These are phyloP conservation scores for Panaeolus papilionaceus DNA, from an alignment of 768 basidiomycete species.

Conservation along the genomic window DNA sequence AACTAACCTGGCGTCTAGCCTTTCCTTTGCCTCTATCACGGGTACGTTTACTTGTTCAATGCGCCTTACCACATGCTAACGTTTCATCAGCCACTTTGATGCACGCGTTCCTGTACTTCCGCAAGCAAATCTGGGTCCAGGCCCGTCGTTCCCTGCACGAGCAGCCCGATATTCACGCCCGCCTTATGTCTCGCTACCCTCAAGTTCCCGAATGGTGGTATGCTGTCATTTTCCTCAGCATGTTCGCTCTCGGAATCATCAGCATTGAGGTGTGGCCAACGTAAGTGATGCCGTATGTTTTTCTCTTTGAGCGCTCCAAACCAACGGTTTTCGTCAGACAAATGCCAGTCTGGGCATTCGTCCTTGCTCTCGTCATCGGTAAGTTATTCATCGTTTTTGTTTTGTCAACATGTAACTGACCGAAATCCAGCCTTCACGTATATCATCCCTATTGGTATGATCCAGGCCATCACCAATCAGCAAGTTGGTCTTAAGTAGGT, in stretches of 20 bases:
- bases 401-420: conserved; percentile 26
- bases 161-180: conserved; percentile 83
- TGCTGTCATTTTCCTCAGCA: conserved; percentile 60
- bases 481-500: conserved; percentile 50
- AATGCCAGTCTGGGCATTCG: conserved; percentile 44
- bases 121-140: conserved; percentile 77
- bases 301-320: conserved; percentile 29
- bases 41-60: conserved; percentile 19
- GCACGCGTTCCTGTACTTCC: conserved; percentile 74
- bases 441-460: conserved; percentile 65
- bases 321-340: background rate
- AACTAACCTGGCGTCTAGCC: conserved; percentile 22
- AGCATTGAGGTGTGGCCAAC: conserved; percentile 70
- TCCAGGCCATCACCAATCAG: conserved; percentile 75
- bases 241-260: conserved; percentile 71
- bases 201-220: conserved; percentile 91
- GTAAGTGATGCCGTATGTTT: conserved; percentile 24
- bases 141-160: conserved; percentile 71
- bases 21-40: conserved; percentile 80
- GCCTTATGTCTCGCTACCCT: conserved; percentile 75
- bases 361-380: conserved; percentile 68
- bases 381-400: conserved; percentile 38
- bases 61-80: background rate
- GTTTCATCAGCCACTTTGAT: conserved; percentile 54
- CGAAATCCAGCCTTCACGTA: conserved; percentile 51